A percentile compares a stretch with the other conserved stretches of the same genome.
phyloP scores from a whole-genome alignment of 2,329 filamentous ascomycete genomes.

The Ophiobolus disseminans region DNA sequence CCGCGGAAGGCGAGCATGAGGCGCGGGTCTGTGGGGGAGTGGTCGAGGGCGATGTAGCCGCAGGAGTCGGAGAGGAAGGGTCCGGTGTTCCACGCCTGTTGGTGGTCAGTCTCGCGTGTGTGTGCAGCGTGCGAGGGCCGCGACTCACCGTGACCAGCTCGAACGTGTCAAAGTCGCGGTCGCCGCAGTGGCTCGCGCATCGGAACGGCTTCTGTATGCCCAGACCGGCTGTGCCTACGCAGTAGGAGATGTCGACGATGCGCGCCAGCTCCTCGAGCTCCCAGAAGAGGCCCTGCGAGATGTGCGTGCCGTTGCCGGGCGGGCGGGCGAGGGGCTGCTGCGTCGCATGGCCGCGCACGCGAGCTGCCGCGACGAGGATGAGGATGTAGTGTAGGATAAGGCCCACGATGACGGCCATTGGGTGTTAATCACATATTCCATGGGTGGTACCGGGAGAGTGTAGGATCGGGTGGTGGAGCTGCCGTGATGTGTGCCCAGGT shows the following conservation, averaged over 20 bases:
- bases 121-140: slow-evolving; percentile 2
- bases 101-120: slow-evolving; percentile 11
- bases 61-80: slow-evolving; percentile 86
- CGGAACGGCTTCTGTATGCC: slow-evolving; percentile 84
- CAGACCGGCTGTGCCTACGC: slow-evolving; percentile 82
- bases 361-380: slow-evolving; percentile 17
- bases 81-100: slow-evolving; percentile 87
- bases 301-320: slow-evolving; percentile 31
- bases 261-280: slow-evolving; percentile 88
- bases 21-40: slow-evolving; percentile 63
- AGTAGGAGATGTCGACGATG: slow-evolving; percentile 93
- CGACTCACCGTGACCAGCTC: slow-evolving; percentile 69
- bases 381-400: slow-evolving; percentile 29
- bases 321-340: slow-evolving; percentile 40
- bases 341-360: slow-evolving; percentile 13
- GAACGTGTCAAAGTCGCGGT: slow-evolving; percentile 80
- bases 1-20: slow-evolving; percentile 91
- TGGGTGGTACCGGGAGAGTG: slow-evolving; percentile 5
- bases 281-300: slow-evolving; percentile 73
- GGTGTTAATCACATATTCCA: slow-evolving; percentile 41
- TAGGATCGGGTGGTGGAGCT: slow-evolving; percentile 28
- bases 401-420: slow-evolving; percentile 31
- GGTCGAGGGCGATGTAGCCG: slow-evolving; percentile 91
- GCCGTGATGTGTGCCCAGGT: slow-evolving; percentile 16
- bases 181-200: slow-evolving; percentile 82